phyloP scores from a whole-genome alignment of 345 rosid genomes.

The Salix koriyanagi region DNA sequence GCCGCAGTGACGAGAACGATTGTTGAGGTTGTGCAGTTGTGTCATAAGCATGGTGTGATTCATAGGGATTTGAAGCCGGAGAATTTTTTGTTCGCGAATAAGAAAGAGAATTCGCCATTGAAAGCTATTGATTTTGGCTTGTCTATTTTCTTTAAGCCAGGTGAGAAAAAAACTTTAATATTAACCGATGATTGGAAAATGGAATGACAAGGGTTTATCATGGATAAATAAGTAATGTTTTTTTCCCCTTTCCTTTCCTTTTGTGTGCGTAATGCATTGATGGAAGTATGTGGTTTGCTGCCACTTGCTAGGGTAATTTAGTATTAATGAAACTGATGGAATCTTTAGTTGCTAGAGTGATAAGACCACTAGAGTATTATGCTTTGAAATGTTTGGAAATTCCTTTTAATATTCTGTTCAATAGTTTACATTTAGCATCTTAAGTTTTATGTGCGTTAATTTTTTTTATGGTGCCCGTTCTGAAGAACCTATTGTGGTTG shows the following conservation, averaged over 20 bases:
- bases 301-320: background rate
- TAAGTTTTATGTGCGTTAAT: background rate
- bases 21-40: conserved; percentile 91
- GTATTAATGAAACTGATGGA: background rate
- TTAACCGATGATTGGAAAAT: background rate
- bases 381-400: background rate
- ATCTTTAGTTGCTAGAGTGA: background rate
- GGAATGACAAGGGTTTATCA: background rate
- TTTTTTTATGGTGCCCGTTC: background rate
- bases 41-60: conserved; percentile 94
- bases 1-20: conserved; percentile 89
- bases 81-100: conserved; percentile 91
- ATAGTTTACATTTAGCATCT: background rate
- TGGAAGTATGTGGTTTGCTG: background rate
- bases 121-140: conserved; percentile 99
- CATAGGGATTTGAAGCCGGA: conserved; percentile 99
- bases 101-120: conserved; percentile 97
- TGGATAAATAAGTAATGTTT: background rate
- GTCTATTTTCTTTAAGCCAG: conserved; percentile 98
- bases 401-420: background rate
- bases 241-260: no score
- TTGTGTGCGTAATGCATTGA: no score
- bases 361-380: background rate
- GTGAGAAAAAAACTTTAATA: conserved; percentile 31
- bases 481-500: background rate